Percentiles rank a stretch among this genome's conserved stretches.
Evolutionary conservation across 768 basidiomycete genomes (phyloP).

Genomic region (Polyporus arcularius): DNA sequence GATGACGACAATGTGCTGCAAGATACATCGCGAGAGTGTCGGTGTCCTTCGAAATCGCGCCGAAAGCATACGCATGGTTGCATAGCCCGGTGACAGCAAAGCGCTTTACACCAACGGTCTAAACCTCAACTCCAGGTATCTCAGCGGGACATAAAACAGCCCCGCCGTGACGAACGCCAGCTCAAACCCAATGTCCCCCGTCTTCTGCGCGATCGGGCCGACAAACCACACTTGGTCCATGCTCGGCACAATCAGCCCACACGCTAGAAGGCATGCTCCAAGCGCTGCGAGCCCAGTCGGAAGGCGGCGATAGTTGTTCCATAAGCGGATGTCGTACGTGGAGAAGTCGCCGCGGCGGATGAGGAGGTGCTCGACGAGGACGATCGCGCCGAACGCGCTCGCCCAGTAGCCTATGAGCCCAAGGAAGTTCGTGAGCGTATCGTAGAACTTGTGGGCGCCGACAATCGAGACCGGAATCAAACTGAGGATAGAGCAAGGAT

Average conservation of each 20-base stretch:
- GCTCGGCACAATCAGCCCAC: constrained; percentile 59
- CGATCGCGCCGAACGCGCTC: constrained; percentile 54
- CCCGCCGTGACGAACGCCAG: constrained; percentile 52
- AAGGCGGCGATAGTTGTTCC: constrained; percentile 54
- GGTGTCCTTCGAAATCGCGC: too few species aligned
- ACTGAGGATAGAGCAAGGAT: constrained; percentile 33
- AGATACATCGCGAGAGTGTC: too few species aligned
- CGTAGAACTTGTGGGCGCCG: constrained; percentile 68
- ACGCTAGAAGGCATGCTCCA: constrained; percentile 48
- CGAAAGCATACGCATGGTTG: too few species aligned
- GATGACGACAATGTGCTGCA: too few species aligned
- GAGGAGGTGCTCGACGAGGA: constrained; percentile 66
- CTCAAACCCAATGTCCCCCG: constrained; percentile 76
- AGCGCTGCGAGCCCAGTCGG: constrained; percentile 68
- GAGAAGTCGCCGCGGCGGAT: constrained; percentile 55
- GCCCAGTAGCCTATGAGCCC: constrained; percentile 58
- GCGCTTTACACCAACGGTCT: constrained; percentile 21
- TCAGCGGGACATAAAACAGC: constrained; percentile 54
- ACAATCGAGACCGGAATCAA: constrained; percentile 69
- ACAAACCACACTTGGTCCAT: constrained; percentile 75
- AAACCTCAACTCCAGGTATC: constrained; percentile 37
- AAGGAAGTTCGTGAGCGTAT: constrained; percentile 63
- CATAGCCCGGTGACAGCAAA: background rate
- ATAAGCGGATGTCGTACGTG: constrained; percentile 50
- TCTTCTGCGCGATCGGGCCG: constrained; percentile 62